Evolutionary conservation across 2,329 filamentous ascomycete genomes (phyloP), one percentile per base, ranked within the genome.

Genomic region (Penicillium frequentans): DNA sequence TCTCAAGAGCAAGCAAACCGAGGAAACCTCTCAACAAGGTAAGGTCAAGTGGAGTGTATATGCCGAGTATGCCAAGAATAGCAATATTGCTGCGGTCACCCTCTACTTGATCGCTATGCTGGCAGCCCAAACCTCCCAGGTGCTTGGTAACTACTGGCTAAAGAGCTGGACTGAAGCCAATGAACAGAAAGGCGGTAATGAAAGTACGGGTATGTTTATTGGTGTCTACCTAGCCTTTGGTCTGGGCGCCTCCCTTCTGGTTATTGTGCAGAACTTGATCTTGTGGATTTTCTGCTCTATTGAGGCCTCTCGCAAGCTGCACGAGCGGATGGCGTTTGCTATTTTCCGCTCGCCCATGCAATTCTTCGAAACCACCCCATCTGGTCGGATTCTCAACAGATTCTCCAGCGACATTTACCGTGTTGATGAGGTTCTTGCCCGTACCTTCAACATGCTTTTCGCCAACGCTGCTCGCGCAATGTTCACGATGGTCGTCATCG

Each of bases 261-360:
- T 96, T 3, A 91, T 98, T 43, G 71, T 96, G 29, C 95, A 98
- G 76, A 98, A 93, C 6, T 79, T 99, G 65, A 92, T 99, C 62
- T 82, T 99, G 27, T 99, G 95, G 95, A 98, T 99, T 64, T 98
- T 99, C 79, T 99, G 96, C 78, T 98, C 95, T 5, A 99, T 99
- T 61, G 95, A 99, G 86, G 95, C 95, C 50, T 97, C 93, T 21
- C 86, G 95, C 61, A 99, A 98, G 78, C 83, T 99, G 55, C 95
- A 99, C 73, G 95, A 98, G 77, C 85, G 91, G 63, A 98, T 99
- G 95, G 93, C 93, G 44, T 95, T 90, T 68, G 92, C 95, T 19
- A 97, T 98, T 67, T 99, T 99, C 83, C 86, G 95, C 64, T 96
- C 92, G 37, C 96, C 95, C 54, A 99, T 99, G 95, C 95, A 87